These are phyloP conservation scores for Trichocladium antarcticum DNA, from an alignment of 495 filamentous ascomycete genomes.

Conservation along the genomic window DNA sequence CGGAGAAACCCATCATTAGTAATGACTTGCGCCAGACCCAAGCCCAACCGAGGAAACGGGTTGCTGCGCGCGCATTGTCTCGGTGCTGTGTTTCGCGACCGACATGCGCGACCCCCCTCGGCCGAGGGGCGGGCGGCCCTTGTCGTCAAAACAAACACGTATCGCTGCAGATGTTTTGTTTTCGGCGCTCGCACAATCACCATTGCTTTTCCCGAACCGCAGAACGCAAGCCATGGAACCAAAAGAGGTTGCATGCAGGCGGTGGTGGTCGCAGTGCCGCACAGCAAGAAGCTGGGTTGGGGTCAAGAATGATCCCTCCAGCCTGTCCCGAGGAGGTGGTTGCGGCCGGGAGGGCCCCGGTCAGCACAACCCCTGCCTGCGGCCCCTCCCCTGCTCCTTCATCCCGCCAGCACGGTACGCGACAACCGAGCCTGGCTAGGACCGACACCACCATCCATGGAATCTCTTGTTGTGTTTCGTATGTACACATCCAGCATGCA, in stretches of 20 bases:
- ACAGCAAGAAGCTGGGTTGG: neutral
- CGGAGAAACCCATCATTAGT: neutral
- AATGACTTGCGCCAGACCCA: neutral
- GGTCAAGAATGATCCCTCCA: conserved; percentile 1
- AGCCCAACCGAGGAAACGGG: too few species aligned
- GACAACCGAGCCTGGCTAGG: neutral
- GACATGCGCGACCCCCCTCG: too few species aligned
- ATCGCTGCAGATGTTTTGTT: neutral
- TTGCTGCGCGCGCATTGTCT: too few species aligned
- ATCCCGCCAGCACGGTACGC: neutral
- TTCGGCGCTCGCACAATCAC: neutral
- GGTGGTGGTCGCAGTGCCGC: neutral
- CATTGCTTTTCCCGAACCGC: neutral
- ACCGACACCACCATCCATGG: neutral
- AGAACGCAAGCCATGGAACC: neutral
- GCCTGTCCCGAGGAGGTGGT: conserved; percentile 25
- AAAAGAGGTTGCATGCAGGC: conserved; percentile 8
- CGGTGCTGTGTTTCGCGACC: too few species aligned
- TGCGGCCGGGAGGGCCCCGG: conserved; percentile 20
- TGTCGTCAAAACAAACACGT: too few species aligned
- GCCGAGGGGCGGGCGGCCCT: too few species aligned
- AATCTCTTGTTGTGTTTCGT: neutral
- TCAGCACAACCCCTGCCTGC: conserved; percentile 18
- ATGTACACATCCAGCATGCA: neutral
- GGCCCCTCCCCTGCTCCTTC: conserved; percentile 9